Conservation (phyloP, 257 asterid genomes). For the Orobanche coerulescens region DNA sequence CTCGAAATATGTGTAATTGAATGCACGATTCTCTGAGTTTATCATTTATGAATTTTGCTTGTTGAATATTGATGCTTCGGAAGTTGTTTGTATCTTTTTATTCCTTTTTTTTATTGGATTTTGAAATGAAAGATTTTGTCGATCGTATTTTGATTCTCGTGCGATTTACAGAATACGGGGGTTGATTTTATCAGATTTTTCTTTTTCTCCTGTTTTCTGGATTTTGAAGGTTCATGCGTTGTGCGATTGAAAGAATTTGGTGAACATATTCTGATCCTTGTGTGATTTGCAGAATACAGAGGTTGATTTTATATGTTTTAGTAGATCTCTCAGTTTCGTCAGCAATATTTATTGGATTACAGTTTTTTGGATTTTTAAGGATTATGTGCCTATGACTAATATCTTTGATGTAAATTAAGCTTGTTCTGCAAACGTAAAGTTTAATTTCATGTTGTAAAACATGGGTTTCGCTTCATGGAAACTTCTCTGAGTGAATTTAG, state of each 20-base stretch:
- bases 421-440: neutral
- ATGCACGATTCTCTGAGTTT: neutral
- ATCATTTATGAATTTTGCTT: neutral
- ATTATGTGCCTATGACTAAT: neutral
- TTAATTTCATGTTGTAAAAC: too few relatives aligned
- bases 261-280: neutral
- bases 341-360: neutral
- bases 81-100: neutral
- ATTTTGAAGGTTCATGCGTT: neutral
- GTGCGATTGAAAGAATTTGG: neutral
- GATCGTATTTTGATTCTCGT: too few relatives aligned
- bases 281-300: neutral
- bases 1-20: neutral
- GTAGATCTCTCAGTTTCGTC: neutral
- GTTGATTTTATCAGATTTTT: too few relatives aligned
- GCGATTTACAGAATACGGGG: too few relatives aligned
- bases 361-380: neutral
- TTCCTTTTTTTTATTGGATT: too few relatives aligned
- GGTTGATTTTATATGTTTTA: neutral
- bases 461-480: too few relatives aligned
- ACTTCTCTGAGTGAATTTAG: neutral
- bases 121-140: too few relatives aligned
- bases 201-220: neutral
- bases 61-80: neutral
- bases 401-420: neutral